Evolutionary conservation across 768 basidiomycete species (phyloP).

Genomic region (Mycena haematopus): DNA sequence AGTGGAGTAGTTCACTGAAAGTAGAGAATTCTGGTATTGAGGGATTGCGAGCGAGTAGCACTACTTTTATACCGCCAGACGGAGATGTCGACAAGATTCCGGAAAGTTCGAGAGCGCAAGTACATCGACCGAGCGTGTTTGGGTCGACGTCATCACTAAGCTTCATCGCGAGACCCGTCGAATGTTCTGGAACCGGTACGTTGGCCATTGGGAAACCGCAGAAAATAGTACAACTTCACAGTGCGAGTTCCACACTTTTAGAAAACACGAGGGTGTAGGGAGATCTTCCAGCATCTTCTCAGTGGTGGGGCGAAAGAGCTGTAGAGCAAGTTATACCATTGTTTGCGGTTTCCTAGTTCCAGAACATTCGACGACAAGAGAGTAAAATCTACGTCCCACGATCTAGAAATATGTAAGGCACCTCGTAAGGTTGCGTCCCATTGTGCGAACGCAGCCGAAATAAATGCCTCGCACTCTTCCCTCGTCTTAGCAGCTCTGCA

Average conservation of each 20-base stretch:
- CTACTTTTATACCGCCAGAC: slow-evolving; percentile 10
- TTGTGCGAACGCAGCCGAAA: slow-evolving; percentile 12
- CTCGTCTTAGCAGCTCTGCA: slow-evolving; percentile 23
- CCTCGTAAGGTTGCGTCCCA: slow-evolving; percentile 24
- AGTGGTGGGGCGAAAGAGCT: too few species aligned
- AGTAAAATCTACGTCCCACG: too few species aligned
- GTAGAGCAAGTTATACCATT: too few species aligned
- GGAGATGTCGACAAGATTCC: background rate
- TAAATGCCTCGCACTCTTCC: slow-evolving; percentile 25
- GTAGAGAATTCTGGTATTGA: background rate
- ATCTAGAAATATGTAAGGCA: slow-evolving; percentile 16
- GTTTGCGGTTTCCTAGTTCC: too few species aligned
- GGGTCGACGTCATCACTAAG: background rate
- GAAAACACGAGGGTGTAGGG: too few species aligned
- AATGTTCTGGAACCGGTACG: slow-evolving; percentile 8
- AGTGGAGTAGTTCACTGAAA: background rate
- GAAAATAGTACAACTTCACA: background rate
- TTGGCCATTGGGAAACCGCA: too few species aligned
- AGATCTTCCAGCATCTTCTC: too few species aligned
- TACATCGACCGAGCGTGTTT: background rate
- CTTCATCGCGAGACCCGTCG: background rate
- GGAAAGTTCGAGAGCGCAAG: slow-evolving; percentile 20
- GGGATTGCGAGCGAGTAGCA: background rate
- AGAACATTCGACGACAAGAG: too few species aligned
- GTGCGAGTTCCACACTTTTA: too few species aligned